phyloP scores from a whole-genome alignment of 768 basidiomycete genomes.

The Piloderma croceum region DNA sequence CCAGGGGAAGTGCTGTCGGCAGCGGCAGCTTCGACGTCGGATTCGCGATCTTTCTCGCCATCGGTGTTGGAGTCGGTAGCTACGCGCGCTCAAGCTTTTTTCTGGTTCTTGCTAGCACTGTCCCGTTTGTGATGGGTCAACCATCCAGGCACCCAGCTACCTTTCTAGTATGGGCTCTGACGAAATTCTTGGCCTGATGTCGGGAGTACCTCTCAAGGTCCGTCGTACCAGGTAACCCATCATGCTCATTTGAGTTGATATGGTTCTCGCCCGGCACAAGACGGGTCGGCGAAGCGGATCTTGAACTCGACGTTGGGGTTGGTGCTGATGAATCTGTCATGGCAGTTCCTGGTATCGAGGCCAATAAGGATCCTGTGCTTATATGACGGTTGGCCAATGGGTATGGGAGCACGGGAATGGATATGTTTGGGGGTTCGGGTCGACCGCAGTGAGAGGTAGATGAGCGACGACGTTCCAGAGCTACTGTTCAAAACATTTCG shows the following conservation, averaged over 20 bases:
- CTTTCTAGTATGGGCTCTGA: slow-evolving; percentile 38
- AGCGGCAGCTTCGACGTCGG: slow-evolving; percentile 13
- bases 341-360: too few relatives aligned
- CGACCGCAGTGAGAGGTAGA: slow-evolving; percentile 9
- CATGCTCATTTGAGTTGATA: slow-evolving; percentile 59
- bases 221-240: slow-evolving; percentile 62
- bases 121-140: slow-evolving; percentile 7
- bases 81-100: neutral
- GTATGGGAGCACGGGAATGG: too few relatives aligned
- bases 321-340: too few relatives aligned
- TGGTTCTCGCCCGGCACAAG: slow-evolving; percentile 47
- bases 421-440: neutral
- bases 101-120: neutral
- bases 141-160: neutral
- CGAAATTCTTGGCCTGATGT: slow-evolving; percentile 40
- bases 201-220: slow-evolving; percentile 33
- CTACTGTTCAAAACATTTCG: slow-evolving; percentile 40
- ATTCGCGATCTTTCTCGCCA: slow-evolving; percentile 10
- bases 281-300: too few relatives aligned
- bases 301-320: too few relatives aligned
- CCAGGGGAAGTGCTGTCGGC: slow-evolving; percentile 10
- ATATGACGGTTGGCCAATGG: too few relatives aligned
- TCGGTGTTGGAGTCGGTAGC: neutral
- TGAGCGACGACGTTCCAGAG: slow-evolving; percentile 47
- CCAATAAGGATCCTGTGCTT: too few relatives aligned